Evolutionary conservation across 2,329 filamentous ascomycete genomes (phyloP), one percentile per base, ranked within the genome.

Genomic region (Paecilomyces formosus): DNA sequence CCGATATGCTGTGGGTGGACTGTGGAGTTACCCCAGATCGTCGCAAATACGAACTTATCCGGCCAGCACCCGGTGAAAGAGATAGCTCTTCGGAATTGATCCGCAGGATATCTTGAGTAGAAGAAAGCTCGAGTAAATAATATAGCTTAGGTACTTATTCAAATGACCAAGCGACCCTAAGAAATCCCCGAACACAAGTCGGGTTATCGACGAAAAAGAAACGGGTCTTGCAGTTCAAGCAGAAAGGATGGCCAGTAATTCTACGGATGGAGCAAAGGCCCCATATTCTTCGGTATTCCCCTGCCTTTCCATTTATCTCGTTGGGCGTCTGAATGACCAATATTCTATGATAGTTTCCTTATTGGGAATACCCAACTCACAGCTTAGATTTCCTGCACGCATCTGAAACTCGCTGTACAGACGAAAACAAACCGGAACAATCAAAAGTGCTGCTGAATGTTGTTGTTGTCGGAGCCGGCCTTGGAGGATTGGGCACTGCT

Each of bases 391-490:
- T 45, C 39, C n/a, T 45, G 5, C 39, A 45, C 18, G 15, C 6
- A 6, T 18, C 3, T 18, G 9, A 45, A 45, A 45, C 1, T 0
- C 39, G 3, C 15, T 18, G n/a, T 18, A 9, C n/a, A 21, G 39
- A 45, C 7, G 39, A 18, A 18, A 45, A 9, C 7, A n/a, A 45
- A 21, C 39, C 39, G n/a, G 15, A 7, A 5, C 39, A n/a, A 45
- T 45, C 39, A 9, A 45, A 21, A 45, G 39, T 45, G 7, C 18
- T 45, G 22, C 54, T 68, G n/a, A 63, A 67, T 11, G 64, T 70
- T 22, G 64, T 70, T 30, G 61, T 72, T 13, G 66, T 71, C 9
- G 70, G 70, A 28, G 70, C 70, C 26, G 70, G 70, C 1, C 61
- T 72, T 1, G 69, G 64, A 8, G 70, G 71, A 6, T 60, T 72